Evolutionary conservation across 192 early-diverging fungal species (phyloP), one percentile per base, ranked within the genome.

Genomic region (Dispira parvispora): DNA sequence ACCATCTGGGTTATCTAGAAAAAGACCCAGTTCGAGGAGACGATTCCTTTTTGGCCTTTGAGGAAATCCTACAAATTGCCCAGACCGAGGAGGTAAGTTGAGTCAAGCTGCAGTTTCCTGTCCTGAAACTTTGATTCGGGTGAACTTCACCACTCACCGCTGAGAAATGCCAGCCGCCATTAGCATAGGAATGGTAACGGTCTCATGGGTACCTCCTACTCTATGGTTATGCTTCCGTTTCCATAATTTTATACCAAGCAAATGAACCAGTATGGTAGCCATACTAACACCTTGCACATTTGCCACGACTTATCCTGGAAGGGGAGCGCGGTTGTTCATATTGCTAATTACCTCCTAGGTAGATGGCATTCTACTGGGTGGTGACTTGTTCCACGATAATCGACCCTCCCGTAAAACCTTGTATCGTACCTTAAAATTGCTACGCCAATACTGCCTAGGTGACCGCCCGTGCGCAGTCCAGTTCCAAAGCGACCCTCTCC

Each of bases 381-480:
- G 94, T 21, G 94, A 98, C 72, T 79, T 98, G 21, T 98, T 95
- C 73, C 92, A 98, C 72, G 91, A 95, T 62, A 96, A 93, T 75
- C 83, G 83, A 63, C 94, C 94, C 9, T 89, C 91, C 42, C 78
- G 88, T 13, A 81, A 84, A 47, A 77, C 80, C 32, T 66, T 92
- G 61, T 78, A 89, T 69, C 75, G 70, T 26, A 83, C 89, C 0
- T 80, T 90, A 63, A 68, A 73, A 9, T 64, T 96, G 18, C 65
- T 98, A 43, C 73, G 88, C 6, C 50, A 72, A 32, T 78, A 82
- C 65, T 85, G 84, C 46, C 63, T 88, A 62, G 89, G 89, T 14
- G 79, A 82, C 60, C 72, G 76, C 27, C 77, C 84, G 2, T 82
- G 84, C 55, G 63, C 72, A 10, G 62, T 97, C 14, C 79, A 87